Evolutionary conservation across 2,329 filamentous ascomycete genomes (phyloP).

Genomic region (Pyricularia sp.): DNA sequence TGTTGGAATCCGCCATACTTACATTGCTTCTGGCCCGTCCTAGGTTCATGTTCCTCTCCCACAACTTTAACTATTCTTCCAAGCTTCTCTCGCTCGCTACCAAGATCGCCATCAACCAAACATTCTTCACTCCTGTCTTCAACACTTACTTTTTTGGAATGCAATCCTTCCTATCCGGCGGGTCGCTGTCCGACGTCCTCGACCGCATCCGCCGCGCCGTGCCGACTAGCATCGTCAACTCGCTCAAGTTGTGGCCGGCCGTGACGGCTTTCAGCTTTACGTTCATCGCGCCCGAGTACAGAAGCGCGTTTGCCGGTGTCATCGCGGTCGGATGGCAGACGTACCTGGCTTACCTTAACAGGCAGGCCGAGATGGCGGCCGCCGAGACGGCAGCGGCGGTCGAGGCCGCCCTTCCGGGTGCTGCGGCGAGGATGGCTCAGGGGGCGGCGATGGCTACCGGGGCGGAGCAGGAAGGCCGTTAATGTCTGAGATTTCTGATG

Average conservation of each 20-base stretch:
- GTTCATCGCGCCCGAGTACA: constrained; percentile 70
- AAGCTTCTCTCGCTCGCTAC: constrained; percentile 59
- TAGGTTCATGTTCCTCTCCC: constrained; percentile 72
- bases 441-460: background rate
- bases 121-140: constrained; percentile 73
- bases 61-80: constrained; percentile 76
- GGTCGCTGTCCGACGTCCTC: constrained; percentile 51
- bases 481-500: background rate
- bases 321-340: constrained; percentile 89
- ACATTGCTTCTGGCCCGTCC: background rate
- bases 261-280: constrained; percentile 82
- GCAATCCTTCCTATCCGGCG: constrained; percentile 67
- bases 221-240: constrained; percentile 67
- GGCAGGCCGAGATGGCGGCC: constrained; percentile 1
- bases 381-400: background rate
- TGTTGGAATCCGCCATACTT: background rate
- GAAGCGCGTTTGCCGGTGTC: constrained; percentile 69
- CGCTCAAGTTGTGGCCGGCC: constrained; percentile 79
- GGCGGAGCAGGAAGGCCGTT: background rate
- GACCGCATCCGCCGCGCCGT: constrained; percentile 68
- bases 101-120: constrained; percentile 76
- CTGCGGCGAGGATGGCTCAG: background rate
- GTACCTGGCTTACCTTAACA: constrained; percentile 73
- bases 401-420: background rate
- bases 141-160: constrained; percentile 76